Evolutionary conservation across 106 monocot species (phyloP).

Genomic region (Platanthera zijinensis): DNA sequence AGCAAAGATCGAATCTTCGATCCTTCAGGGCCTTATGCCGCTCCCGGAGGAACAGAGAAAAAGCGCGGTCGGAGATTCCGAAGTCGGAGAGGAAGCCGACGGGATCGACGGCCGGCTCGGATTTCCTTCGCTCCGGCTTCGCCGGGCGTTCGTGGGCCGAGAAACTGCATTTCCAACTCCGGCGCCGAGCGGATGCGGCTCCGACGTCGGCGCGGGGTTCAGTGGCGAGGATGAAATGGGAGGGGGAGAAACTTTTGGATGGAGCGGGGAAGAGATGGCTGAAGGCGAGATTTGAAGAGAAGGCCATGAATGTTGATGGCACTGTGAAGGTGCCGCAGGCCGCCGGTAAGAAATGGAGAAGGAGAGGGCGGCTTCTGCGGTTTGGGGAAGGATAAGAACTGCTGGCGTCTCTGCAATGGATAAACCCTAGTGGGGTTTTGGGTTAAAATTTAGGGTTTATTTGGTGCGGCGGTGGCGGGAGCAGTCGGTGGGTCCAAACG

Average conservation of each 20-base stretch:
- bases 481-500: no score
- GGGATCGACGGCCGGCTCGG: conserved; percentile 30
- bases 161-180: conserved; percentile 7
- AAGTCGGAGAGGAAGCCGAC: conserved; percentile 50
- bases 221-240: neutral
- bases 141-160: conserved; percentile 23
- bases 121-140: conserved; percentile 9
- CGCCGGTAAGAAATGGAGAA: neutral
- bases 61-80: conserved; percentile 50
- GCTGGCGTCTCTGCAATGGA: no score
- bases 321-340: neutral
- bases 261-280: neutral
- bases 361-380: neutral
- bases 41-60: conserved; percentile 59
- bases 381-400: neutral
- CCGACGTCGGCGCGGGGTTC: neutral
- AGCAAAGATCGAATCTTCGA: conserved; percentile 32
- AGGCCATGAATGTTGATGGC: neutral
- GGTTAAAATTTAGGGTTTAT: no score
- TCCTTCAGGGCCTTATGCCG: conserved; percentile 65
- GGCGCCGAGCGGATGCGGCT: neutral
- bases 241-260: neutral
- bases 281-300: neutral
- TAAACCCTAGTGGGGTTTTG: no score
- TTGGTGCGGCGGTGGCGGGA: no score